Evolutionary conservation across 305 asterid species (phyloP), one percentile per base, ranked within the genome.

Genomic region (Ruellia speciosa): DNA sequence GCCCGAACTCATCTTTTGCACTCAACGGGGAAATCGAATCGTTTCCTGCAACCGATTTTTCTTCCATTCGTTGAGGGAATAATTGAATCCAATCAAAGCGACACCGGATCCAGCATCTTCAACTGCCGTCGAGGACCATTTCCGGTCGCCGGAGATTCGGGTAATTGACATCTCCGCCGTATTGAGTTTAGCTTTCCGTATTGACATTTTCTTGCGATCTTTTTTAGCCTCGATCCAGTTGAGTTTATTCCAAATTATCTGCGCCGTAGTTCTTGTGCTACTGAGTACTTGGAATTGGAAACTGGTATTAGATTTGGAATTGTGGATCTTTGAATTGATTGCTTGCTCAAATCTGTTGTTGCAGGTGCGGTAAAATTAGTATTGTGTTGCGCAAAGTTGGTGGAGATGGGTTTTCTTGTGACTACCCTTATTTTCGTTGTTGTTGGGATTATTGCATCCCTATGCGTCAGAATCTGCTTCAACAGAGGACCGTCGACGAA

Each of bases 401-500:
- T 61, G 67, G 65, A 69, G 57, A 88, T 88, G 96, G 95, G 96
- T 54, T 88, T 88, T 67, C 56, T 86, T 68, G 84, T 88, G 69
- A 83, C 94, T 65, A 86, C 86, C 49, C 73, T 86, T 35, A 83
- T 83, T 60, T 88, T 80, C 70, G 16, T 83, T n/a, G 88, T 69
- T 47, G 68, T 88, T 51, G 96, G 95, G 52, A 71, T 86, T 60
- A 88, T 86, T 79, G 95, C 89, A 6, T 73, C 84, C 40, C 68
- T 88, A 17, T 64, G 83, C 63, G 43, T 83, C 74, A 75, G 87
- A 82, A 83, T 88, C 77, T 88, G 95, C 83, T 88, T 76, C 84
- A 86, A 80, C 72, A 76, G 81, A 76, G 95, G 96, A 14, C 95
- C 94, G 57, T 88, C 96, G 18, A 65, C 95, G 12, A 88, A 88